A percentile compares a stretch with the other conserved stretches of the same genome.
Conservation (phyloP, 1,139 yeast species). For the Williopsis jadinii region DNA sequence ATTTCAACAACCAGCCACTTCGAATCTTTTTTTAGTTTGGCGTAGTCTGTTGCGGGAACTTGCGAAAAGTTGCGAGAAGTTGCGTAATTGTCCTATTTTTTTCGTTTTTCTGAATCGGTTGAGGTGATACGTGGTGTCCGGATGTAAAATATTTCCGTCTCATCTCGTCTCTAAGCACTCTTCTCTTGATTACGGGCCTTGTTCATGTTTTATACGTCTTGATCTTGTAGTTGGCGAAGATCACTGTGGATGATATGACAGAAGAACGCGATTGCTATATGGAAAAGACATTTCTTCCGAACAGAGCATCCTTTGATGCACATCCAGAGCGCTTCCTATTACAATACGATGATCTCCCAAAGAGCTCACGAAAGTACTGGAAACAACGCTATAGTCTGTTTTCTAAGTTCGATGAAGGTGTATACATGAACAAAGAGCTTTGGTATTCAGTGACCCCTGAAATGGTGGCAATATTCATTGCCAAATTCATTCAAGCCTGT, state of each 20-base stretch:
- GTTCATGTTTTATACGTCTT: no score
- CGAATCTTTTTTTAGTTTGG: not conserved
- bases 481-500: slow-evolving; percentile 47
- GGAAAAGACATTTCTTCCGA: not conserved
- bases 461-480: slow-evolving; percentile 53
- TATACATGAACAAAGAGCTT: slow-evolving; percentile 64
- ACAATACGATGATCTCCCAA: not conserved
- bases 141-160: no score
- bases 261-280: not conserved
- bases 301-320: not conserved
- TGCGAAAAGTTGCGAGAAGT: no score
- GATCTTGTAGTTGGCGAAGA: no score
- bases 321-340: slow-evolving; percentile 1
- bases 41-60: no score
- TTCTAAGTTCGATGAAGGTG: slow-evolving; percentile 58
- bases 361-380: slow-evolving; percentile 38
- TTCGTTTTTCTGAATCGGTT: no score
- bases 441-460: slow-evolving; percentile 97
- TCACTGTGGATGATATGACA: no score
- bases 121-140: no score
- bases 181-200: no score
- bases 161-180: no score
- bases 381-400: slow-evolving; percentile 51
- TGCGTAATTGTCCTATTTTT: no score
- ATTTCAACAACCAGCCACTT: not conserved